Percentiles rank a stretch among this genome's conserved stretches.
Evolutionary conservation across 2,329 filamentous ascomycete species (phyloP).

Genomic region (Colletotrichum theobromicola): DNA sequence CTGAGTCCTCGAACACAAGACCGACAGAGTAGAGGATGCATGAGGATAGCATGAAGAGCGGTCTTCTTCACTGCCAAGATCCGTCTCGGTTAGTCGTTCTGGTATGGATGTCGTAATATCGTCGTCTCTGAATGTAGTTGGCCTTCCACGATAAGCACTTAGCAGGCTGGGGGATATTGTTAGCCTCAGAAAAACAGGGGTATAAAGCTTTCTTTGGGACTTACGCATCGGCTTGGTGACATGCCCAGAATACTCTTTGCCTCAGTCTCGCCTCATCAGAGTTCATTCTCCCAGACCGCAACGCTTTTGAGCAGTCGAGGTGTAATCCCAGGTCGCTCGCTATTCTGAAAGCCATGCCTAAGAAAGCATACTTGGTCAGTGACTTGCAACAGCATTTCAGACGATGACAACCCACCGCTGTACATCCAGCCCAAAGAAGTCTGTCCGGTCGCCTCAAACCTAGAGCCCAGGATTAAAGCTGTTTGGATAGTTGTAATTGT

Average conservation of each 20-base stretch:
- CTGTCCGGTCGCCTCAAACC: background rate
- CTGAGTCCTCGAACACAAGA: background rate
- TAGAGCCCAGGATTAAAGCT: background rate
- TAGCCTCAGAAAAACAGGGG: background rate
- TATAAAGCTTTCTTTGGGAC: background rate
- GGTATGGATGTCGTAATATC: background rate
- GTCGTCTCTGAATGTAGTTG: background rate
- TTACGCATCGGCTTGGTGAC: slow-evolving; percentile 2
- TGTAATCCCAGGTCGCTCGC: background rate
- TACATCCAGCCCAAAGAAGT: slow-evolving; percentile 6
- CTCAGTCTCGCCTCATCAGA: background rate
- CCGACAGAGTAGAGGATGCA: background rate
- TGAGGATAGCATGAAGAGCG: background rate
- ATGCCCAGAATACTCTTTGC: slow-evolving; percentile 13
- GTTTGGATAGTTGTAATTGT: slow-evolving; percentile 3
- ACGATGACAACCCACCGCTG: background rate
- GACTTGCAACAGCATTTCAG: background rate
- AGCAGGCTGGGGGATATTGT: background rate
- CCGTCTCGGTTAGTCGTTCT: background rate
- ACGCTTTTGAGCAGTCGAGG: background rate
- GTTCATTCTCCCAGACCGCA: background rate
- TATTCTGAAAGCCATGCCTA: slow-evolving; percentile 8
- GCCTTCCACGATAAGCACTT: background rate
- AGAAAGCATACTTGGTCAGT: background rate
- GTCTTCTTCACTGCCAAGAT: background rate